phyloP scores from a whole-genome alignment of 2,329 filamentous ascomycete species.

The Boeremia exigua region DNA sequence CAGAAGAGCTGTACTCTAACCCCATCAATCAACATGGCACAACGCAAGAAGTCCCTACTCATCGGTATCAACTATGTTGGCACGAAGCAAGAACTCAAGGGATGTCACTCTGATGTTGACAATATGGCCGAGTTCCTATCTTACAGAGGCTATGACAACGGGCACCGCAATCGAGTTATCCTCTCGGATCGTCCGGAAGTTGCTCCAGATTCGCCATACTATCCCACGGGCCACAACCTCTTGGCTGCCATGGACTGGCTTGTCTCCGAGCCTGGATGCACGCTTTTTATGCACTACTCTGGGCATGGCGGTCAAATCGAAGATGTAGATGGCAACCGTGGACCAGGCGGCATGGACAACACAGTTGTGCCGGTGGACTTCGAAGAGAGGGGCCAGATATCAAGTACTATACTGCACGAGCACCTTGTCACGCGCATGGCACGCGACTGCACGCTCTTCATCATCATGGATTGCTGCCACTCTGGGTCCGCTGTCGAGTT shows the following conservation, averaged over 20 bases:
- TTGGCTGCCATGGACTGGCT: constrained; percentile 65
- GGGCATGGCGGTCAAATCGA: constrained; percentile 64
- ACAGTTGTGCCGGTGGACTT: constrained; percentile 63
- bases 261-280: constrained; percentile 59
- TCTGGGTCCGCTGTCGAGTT: constrained; percentile 65
- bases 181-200: constrained; percentile 50
- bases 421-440: constrained; percentile 60
- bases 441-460: constrained; percentile 59
- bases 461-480: constrained; percentile 68
- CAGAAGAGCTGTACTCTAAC: neutral
- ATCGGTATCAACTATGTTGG: constrained; percentile 62
- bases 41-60: constrained; percentile 56
- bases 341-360: constrained; percentile 50
- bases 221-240: constrained; percentile 53
- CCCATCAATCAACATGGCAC: constrained; percentile 22
- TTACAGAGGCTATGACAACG: constrained; percentile 52
- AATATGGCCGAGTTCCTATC: constrained; percentile 57
- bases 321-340: constrained; percentile 51
- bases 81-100: constrained; percentile 52
- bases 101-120: constrained; percentile 58
- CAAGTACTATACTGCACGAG: constrained; percentile 59
- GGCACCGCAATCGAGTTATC: constrained; percentile 53
- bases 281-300: constrained; percentile 64
- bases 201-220: constrained; percentile 41
- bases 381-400: constrained; percentile 59